Evolutionary conservation across 768 basidiomycete genomes (phyloP), one percentile per base, ranked within the genome.

Genomic region (Pulveroboletus ravenelii): DNA sequence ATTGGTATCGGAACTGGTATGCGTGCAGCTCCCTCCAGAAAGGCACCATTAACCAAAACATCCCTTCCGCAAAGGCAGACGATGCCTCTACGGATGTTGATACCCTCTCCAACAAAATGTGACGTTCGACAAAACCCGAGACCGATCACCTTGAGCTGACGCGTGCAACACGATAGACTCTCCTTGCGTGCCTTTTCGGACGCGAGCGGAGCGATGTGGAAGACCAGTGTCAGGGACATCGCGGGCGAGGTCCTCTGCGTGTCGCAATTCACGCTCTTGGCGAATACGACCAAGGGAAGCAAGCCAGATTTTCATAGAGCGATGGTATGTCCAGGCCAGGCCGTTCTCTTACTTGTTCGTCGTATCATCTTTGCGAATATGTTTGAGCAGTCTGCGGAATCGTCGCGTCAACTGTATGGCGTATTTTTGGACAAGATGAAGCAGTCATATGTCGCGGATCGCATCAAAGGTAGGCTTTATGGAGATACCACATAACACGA

Each of bases 291-390:
- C 46, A 96, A 96, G 67, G 92, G 92, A 25, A 88, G 76, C 64
- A 92, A 93, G 62, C 89, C 89, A 13, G 93, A 96, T 67, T 97
- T 97, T 59, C 93, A 94, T 69, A 79, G 79, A 17, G 89, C 93
- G 6, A 96, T 96, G 93, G 93, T 92, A 49, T 17, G 79, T 61
- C 34, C 41, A 23, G 25, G 38, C 46, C 35, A 40, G 52, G 10
- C 15, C 3, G 6, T 25, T n/a, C 30, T 35, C 25, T 38, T n/a
- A n/a, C n/a, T n/a, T 8, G 14, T 30, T 31, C 35, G 3, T 35
- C 32, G n/a, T 13, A 10, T 42, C 14, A 13, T 17, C 34, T 41
- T 29, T 31, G 40, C n/a, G n/a, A 35, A 45, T 40, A 3, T 31
- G 27, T 7, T 2, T 20, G 47, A 14, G n/a, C 62, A 93, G 93